Conservation (phyloP, 768 basidiomycete genomes). For the Lactarius sp. region DNA sequence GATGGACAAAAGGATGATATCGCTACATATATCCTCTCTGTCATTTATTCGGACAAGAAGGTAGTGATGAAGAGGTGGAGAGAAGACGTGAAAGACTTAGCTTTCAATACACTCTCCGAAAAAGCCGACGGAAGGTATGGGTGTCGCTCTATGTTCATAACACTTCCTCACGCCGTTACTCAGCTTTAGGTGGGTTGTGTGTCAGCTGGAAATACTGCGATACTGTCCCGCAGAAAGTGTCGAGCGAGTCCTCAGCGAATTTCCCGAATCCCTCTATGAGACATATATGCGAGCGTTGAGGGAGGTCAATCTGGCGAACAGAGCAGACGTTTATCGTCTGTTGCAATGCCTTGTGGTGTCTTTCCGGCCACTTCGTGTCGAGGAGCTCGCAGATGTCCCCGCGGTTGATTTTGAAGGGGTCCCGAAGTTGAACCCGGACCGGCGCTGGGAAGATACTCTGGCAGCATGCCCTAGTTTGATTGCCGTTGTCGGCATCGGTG, state of each 20-base stretch:
- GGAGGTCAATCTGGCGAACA: no score
- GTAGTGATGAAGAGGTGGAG: background rate
- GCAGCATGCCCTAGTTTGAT: slow-evolving; percentile 1
- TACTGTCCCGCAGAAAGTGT: background rate
- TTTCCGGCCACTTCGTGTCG: no score
- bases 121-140: slow-evolving; percentile 3
- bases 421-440: no score
- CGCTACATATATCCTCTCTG: no score
- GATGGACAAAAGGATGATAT: no score
- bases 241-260: background rate
- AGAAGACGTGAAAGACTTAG: background rate
- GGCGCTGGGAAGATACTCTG: background rate
- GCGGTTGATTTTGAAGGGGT: background rate
- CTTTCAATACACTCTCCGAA: background rate
- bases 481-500: background rate
- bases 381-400: background rate
- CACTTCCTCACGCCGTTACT: background rate
- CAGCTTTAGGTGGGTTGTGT: background rate
- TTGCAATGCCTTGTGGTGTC: no score
- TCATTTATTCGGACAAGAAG: background rate
- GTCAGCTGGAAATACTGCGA: background rate
- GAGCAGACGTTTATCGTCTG: no score
- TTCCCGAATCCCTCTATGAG: background rate
- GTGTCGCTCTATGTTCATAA: background rate
- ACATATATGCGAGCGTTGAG: background rate